Percentiles rank a stretch among this genome's conserved stretches.
These are phyloP conservation scores for Stemphylium lycopersici DNA, from an alignment of 2,329 filamentous ascomycete species.

Conservation along the genomic window DNA sequence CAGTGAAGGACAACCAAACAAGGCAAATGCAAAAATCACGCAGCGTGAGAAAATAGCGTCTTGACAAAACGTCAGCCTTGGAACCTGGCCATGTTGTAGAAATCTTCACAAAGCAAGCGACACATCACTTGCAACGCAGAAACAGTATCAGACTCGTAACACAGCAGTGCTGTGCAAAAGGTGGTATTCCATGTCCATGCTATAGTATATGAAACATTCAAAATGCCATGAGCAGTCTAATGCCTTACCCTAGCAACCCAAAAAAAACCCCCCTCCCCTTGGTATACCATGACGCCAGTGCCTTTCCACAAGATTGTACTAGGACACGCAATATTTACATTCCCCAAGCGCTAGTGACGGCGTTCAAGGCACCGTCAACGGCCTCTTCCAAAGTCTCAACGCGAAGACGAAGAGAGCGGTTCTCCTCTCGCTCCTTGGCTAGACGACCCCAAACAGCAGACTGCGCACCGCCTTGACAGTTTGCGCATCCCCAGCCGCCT, in stretches of 20 bases:
- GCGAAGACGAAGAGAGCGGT: constrained; percentile 58
- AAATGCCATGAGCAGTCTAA: too few relatives aligned
- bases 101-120: too few relatives aligned
- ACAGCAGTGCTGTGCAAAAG: constrained; percentile 1
- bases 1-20: too few relatives aligned
- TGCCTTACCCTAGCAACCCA: background rate
- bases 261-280: background rate
- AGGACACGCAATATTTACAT: constrained; percentile 15
- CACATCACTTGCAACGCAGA: background rate
- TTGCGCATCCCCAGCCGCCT: constrained; percentile 41
- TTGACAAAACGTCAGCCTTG: too few relatives aligned
- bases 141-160: background rate
- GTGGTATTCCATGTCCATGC: constrained; percentile 1
- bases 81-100: too few relatives aligned
- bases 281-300: constrained; percentile 10
- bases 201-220: background rate
- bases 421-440: constrained; percentile 62
- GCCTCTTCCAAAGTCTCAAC: constrained; percentile 61
- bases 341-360: constrained; percentile 52
- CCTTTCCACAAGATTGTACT: constrained; percentile 10
- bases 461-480: constrained; percentile 47
- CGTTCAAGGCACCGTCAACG: constrained; percentile 62
- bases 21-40: too few relatives aligned
- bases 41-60: too few relatives aligned
- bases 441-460: constrained; percentile 59